Base-by-base conservation (phyloP, 805 yeast species). In the Yarrowia phangngaensis region DNA sequence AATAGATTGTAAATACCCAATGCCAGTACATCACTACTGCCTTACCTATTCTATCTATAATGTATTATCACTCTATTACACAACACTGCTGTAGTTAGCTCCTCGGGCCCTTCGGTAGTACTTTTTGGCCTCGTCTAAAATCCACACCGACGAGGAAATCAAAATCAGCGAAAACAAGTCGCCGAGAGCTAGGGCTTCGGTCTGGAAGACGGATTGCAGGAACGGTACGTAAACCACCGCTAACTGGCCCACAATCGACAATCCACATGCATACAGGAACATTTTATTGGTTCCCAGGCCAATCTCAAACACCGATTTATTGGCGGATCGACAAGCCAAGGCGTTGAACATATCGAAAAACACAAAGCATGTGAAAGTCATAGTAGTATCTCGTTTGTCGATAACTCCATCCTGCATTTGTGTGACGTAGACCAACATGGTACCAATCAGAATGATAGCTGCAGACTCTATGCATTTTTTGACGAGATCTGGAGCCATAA, bases 311-410 rank as follows among this genome's bases (percentile, higher is more conserved):
- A 84, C 76, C 2, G 95, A 84, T 62, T 86, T 89, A 34, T 86
- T 74, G 52, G 82, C 75, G 55, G 94, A 95, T 60, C 97, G 85
- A 66, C 97, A 90, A 12, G 95, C 72, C 56, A 92, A 71, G 0
- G 99, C 99, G 66, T 89, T 92, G 70, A 92, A 92, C 94, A 92
- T 84, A 66, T 92, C 99, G 61, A 81, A 92, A 51, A 90, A 71
- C 8, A 92, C 98, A 68, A 92, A 92, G 63, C 97, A 86, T 0
- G 97, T 92, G 62, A 92, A 92, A 0, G 98, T 90, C 98, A 92
- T 92, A 1, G 99, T 92, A 15, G 98, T 92, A 64, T 92, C 98
- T 67, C 98, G 82, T 11, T 90, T 82, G 2, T 97, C 88, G 51
- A 90, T 80, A 53, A 75, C 76, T 58, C 86, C 95, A 53, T 68